Evolutionary conservation across 1,284 basidiomycete species (phyloP), one percentile per base, ranked within the genome.

Genomic region (Cutaneotrichosporon sp.): DNA sequence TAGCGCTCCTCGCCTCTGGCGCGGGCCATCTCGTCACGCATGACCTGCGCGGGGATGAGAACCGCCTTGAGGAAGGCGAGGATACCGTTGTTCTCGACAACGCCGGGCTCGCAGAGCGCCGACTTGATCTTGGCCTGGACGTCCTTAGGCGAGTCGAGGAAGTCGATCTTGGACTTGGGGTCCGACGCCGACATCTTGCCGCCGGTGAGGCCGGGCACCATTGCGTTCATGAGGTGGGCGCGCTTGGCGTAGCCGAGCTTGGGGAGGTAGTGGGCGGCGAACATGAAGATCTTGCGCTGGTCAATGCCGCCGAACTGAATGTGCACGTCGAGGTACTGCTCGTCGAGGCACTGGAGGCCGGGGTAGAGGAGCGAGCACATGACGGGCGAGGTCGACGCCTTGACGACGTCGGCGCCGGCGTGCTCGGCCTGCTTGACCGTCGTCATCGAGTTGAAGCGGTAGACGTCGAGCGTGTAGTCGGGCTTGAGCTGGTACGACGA

Each of bases 171-270:
- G 67, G 89, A 92, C 78, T 95, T 91, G 29, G 92, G 90, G 73
- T 98, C 95, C 1, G 95, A 98, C 0, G 93, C 89, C n/a, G 92
- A 95, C 97, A 99, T 99, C 79, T 99, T 99, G 25, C 92, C 92
- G 31, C 95, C 95, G 14, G 84, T 82, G 51, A 99, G 85, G 45
- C 97, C 95, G 22, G 97, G 95, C 0, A 99, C 94, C 95, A 99
- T 99, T 16, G 86, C 83, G 81, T 97, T 99, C 95, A 99, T 99
- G 38, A 99, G 84, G 79, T 99, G 95, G 0, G 95, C 91, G 50
- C 97, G 91, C 81, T 98, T 97, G 55, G 83, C 82, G 82, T 98
- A 99, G 27, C 97, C 95, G 24, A 99, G 84, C 64, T 87, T 86
- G 3, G 95, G 97, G 57, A 99, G 87, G 84, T 92, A 94, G 73